Conservation (phyloP, 192 early-diverging fungal genomes). For the Coemansia sp. region DNA sequence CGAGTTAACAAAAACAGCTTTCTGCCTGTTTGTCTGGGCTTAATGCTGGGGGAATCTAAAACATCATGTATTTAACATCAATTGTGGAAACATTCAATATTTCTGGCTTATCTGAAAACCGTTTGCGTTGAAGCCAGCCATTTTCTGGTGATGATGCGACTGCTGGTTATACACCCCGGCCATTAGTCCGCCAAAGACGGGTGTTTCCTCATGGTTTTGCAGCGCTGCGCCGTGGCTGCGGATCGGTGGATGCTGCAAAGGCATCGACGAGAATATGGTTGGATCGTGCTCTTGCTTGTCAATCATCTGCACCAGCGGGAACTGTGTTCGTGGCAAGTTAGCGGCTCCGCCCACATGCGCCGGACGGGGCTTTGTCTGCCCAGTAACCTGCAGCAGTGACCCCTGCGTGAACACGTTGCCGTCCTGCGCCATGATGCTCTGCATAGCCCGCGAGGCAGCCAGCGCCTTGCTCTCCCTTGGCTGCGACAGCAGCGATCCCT, state of each 20-base stretch:
- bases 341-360: conserved; percentile 43
- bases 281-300: neutral
- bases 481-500: conserved; percentile 48
- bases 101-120: neutral
- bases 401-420: conserved; percentile 51
- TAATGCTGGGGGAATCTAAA: no score
- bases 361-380: conserved; percentile 36
- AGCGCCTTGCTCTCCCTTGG: conserved; percentile 50
- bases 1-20: no score
- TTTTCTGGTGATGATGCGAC: conserved; percentile 1
- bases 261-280: neutral
- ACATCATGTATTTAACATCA: no score
- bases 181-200: conserved; percentile 14
- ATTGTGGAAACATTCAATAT: neutral
- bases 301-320: conserved; percentile 37
- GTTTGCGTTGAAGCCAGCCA: conserved; percentile 2
- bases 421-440: conserved; percentile 40
- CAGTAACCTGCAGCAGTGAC: conserved; percentile 38
- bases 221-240: neutral
- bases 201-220: neutral
- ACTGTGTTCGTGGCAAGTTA: conserved; percentile 12
- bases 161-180: conserved; percentile 3
- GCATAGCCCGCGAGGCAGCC: conserved; percentile 50
- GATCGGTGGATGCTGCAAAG: neutral
- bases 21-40: no score